phyloP scores from a whole-genome alignment of 148 eudicot species.

The Diospyros lotus region DNA sequence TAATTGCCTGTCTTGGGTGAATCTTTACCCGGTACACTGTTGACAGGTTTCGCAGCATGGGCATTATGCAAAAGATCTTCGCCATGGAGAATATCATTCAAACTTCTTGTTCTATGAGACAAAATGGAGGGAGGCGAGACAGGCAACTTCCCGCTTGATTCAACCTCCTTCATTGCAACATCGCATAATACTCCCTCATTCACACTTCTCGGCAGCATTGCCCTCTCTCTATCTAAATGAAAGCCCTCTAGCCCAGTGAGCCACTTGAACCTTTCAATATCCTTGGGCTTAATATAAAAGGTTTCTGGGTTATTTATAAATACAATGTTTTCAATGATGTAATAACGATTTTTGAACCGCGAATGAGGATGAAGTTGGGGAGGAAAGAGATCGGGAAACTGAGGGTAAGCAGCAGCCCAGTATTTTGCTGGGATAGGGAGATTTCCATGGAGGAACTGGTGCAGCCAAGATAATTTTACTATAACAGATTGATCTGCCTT shows the following conservation, averaged over 20 bases:
- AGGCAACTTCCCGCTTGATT: conserved; percentile 22
- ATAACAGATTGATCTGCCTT: conserved; percentile 53
- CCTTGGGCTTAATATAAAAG: conserved; percentile 37
- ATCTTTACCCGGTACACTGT: conserved; percentile 3
- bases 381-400: conserved; percentile 73
- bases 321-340: conserved; percentile 40
- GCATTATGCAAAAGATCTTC: conserved; percentile 8
- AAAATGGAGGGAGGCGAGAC: conserved; percentile 13
- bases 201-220: conserved; percentile 19
- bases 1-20: conserved; percentile 13
- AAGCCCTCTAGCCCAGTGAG: conserved; percentile 50
- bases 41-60: conserved; percentile 5
- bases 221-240: conserved; percentile 32
- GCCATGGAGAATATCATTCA: conserved; percentile 14
- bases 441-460: conserved; percentile 54
- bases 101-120: conserved; percentile 17
- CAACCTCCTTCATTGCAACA: conserved; percentile 20
- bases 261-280: conserved; percentile 58
- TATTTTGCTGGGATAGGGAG: conserved; percentile 29
- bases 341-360: conserved; percentile 21
- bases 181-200: conserved; percentile 16
- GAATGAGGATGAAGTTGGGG: conserved; percentile 52
- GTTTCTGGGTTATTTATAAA: conserved; percentile 49
- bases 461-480: conserved; percentile 43
- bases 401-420: conserved; percentile 31